Conservation (phyloP, 2,329 filamentous ascomycete species). For the Fusarium luffae region DNA sequence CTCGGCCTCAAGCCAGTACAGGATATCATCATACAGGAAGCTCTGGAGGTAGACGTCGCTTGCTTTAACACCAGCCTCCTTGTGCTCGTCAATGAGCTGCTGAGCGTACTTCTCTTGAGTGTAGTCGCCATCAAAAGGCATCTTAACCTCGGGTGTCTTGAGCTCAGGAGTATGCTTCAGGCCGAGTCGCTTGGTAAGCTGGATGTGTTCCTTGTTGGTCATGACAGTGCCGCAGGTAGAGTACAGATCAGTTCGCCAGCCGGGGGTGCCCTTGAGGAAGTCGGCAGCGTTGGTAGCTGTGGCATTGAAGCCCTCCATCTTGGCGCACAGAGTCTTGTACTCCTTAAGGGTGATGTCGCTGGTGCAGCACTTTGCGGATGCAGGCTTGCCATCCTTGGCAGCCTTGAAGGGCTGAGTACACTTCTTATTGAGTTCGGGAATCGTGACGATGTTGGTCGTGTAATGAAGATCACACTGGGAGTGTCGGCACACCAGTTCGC, state of each 20-base stretch:
- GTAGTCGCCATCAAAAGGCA: constrained; percentile 74
- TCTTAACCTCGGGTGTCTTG: constrained; percentile 74
- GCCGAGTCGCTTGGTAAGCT: constrained; percentile 66
- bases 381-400: constrained; percentile 59
- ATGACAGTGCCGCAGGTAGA: constrained; percentile 71
- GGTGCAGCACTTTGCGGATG: constrained; percentile 75
- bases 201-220: constrained; percentile 71
- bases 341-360: constrained; percentile 76
- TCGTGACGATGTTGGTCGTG: constrained; percentile 73
- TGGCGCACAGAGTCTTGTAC: constrained; percentile 74
- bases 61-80: constrained; percentile 62
- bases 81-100: constrained; percentile 72
- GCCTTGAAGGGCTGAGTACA: constrained; percentile 72
- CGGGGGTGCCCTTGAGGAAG: constrained; percentile 68
- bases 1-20: constrained; percentile 73
- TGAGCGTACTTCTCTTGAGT: constrained; percentile 73
- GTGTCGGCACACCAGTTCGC: constrained; percentile 74
- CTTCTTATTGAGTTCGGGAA: constrained; percentile 71
- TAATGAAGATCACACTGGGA: constrained; percentile 75
- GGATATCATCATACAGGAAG: constrained; percentile 71
- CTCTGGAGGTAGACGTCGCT: constrained; percentile 71
- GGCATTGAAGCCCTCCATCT: constrained; percentile 74
- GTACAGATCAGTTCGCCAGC: constrained; percentile 74
- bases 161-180: constrained; percentile 74
- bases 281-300: constrained; percentile 67